A percentile compares a stretch with the other conserved stretches of the same genome.
Evolutionary conservation across 2,329 filamentous ascomycete species (phyloP).

Genomic region (Arthrobotrys sphaeroides): DNA sequence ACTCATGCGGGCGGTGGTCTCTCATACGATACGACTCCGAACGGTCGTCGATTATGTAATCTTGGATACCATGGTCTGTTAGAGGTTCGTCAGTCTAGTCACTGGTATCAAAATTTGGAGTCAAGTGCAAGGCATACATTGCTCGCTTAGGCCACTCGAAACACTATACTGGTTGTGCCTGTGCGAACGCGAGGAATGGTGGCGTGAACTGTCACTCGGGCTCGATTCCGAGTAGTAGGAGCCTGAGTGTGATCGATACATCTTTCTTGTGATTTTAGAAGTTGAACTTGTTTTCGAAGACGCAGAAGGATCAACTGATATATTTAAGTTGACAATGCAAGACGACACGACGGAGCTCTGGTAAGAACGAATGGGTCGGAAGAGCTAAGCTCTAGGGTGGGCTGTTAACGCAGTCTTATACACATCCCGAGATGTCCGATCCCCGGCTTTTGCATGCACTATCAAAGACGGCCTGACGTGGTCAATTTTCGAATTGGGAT

Average conservation of each 20-base stretch:
- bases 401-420: conserved; percentile 47
- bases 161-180: conserved; percentile 27
- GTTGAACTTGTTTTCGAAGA: neutral
- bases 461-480: conserved; percentile 41
- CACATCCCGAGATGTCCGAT: neutral
- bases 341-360: neutral
- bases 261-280: neutral
- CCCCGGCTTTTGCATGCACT: neutral
- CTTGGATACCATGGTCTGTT: conserved; percentile 36
- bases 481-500: conserved; percentile 6
- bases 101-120: neutral
- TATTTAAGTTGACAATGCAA: neutral
- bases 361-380: neutral
- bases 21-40: conserved; percentile 27
- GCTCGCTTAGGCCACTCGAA: conserved; percentile 26
- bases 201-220: neutral
- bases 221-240: conserved; percentile 8
- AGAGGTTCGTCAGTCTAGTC: conserved; percentile 35
- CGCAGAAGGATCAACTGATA: conserved; percentile 4
- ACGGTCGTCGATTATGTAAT: conserved; percentile 30
- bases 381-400: conserved; percentile 24
- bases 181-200: conserved; percentile 12
- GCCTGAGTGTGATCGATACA: conserved; percentile 22
- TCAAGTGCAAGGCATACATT: conserved; percentile 25
- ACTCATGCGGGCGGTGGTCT: too few relatives aligned